phyloP scores from a whole-genome alignment of 2,329 filamentous ascomycete species.

The Monilinia aucupariae region DNA sequence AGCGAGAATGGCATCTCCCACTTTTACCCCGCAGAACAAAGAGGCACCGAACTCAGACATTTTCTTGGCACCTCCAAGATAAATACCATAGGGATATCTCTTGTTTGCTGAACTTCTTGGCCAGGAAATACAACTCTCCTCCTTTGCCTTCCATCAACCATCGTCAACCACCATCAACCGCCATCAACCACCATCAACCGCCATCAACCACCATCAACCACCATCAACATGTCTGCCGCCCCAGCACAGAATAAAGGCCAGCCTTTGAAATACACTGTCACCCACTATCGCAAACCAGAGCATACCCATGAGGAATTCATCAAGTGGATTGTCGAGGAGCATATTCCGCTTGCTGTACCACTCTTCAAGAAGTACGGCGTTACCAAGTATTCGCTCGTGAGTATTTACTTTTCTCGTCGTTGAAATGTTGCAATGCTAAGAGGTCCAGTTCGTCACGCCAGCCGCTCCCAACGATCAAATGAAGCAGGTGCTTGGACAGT shows the following conservation, averaged over 20 bases:
- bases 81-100: not conserved
- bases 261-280: slow-evolving; percentile 32
- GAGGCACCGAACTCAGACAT: not conserved
- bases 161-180: too few relatives aligned
- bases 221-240: slow-evolving; percentile 20
- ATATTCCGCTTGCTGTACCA: slow-evolving; percentile 31
- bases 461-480: slow-evolving; percentile 24
- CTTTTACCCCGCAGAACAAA: not conserved
- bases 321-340: slow-evolving; percentile 33
- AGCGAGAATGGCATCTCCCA: too few relatives aligned
- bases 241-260: slow-evolving; percentile 11
- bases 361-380: slow-evolving; percentile 32
- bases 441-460: slow-evolving; percentile 28
- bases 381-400: slow-evolving; percentile 30
- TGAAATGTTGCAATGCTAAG: not conserved
- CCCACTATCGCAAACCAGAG: slow-evolving; percentile 31
- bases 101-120: not conserved
- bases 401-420: slow-evolving; percentile 13
- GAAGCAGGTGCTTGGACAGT: slow-evolving; percentile 22
- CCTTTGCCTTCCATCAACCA: not conserved
- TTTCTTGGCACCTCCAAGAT: not conserved
- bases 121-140: not conserved
- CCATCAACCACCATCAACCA: too few relatives aligned
- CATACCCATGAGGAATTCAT: slow-evolving; percentile 35
- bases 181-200: too few relatives aligned